Evolutionary conservation across 192 early-diverging fungal species (phyloP), one percentile per base, ranked within the genome.

Genomic region (Obelidium mucronatum): DNA sequence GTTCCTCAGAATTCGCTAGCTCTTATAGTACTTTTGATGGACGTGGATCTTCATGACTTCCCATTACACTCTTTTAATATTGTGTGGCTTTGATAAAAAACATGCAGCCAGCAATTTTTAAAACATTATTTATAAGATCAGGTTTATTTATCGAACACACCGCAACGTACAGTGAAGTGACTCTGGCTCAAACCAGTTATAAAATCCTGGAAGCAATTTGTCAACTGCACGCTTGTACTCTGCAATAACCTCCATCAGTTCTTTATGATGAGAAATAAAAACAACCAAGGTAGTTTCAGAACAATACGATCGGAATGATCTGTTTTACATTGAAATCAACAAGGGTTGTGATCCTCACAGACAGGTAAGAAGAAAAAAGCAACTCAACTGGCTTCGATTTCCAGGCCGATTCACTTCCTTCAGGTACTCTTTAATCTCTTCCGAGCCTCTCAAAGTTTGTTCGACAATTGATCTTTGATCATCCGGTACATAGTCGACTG

Each of bases 1-100:
- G 77, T 74, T 11, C 70, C 69, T 1, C 77, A 69, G 74, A 42
- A 78, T 44, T 70, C 77, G n/a, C 34, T 37, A 17, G 70, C 61
- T 8, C 70, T 78, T n/a, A n/a, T n/a, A n/a, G n/a, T n/a, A n/a
- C n/a, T n/a, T n/a, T n/a, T n/a, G n/a, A n/a, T n/a, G n/a, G n/a
- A n/a, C n/a, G n/a, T n/a, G n/a, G n/a, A n/a, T n/a, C n/a, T n/a
- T n/a, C n/a, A n/a, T n/a, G n/a, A n/a, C n/a, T n/a, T n/a, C n/a
- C n/a, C n/a, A n/a, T n/a, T n/a, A n/a, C n/a, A n/a, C n/a, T n/a
- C n/a, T n/a, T n/a, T n/a, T n/a, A n/a, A n/a, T n/a, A n/a, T n/a
- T n/a, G n/a, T n/a, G n/a, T n/a, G n/a, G n/a, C n/a, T n/a, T n/a
- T n/a, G n/a, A n/a, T n/a, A n/a, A n/a, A n/a, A n/a, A n/a, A n/a